Base-by-base conservation (phyloP, 1,139 yeast species). In the Keqinozyma sinolaborantium region DNA sequence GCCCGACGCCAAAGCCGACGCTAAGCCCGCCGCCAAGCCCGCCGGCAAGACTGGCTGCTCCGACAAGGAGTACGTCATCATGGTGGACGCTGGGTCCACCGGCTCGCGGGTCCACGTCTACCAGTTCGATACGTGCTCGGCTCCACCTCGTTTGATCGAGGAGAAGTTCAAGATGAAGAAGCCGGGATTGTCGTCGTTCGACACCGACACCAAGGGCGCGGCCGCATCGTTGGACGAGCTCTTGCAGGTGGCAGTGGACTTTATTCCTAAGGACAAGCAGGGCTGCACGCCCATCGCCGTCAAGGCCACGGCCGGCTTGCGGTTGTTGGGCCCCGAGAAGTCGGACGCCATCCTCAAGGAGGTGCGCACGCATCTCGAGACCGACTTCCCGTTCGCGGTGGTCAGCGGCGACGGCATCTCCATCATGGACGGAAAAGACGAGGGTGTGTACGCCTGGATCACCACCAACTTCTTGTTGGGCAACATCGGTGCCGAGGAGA, bases 371-470 rank as follows among this genome's bases (percentile, higher is more conserved):
- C 95, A 87, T 53, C 67, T 92, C 40, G 86, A 83, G 51, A 60
- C 64, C 2, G 80, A 85, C 42, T 92, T 77, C 56, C 97, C 97
- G 31, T 94, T 92, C 65, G 83, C 96, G 1, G 88, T 92, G 26
- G 95, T 88, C 29, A 74, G 71, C 7, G 87, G 81, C 30, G 84
- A 86, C 38, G 97, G 97, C 36, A 73, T 92, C 36, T 73, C 90
- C 8, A 83, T 92, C 48, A 90, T 92, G 97, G 92, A 85, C 36
- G 98, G 98, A 45, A 82, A 78, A 40, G 95, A 90, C 49, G 98
- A 92, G 65, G 99, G 98, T 56, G 97, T 92, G n/a, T 92, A 79
- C 51, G 98, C 98, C 1, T 92, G 99, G 99, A 83, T 92, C 55
- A 92, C 98, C 24, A 82, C 97, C 32, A 92, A 92, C 65, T 92